Evolutionary conservation across 2,329 filamentous ascomycete genomes (phyloP).

Genomic region (Penicillium sp.): DNA sequence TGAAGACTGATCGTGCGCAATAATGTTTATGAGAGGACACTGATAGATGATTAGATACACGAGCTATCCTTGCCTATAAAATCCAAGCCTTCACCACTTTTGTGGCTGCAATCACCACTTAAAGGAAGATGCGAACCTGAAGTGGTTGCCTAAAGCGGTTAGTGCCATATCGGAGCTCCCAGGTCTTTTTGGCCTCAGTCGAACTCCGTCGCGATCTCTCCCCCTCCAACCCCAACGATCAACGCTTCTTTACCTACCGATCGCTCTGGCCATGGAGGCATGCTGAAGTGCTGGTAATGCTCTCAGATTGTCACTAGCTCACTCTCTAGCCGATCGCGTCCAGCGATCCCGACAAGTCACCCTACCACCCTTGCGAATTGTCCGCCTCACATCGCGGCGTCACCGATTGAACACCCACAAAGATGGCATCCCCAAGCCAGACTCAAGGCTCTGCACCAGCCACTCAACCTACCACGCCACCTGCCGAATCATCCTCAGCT

Average conservation of each 20-base stretch:
- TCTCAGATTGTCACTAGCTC: not conserved
- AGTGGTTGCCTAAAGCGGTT: conserved; percentile 22
- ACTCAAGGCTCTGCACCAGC: conserved; percentile 34
- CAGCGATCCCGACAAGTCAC: not conserved
- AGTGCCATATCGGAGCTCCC: conserved; percentile 24
- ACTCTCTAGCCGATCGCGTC: conserved; percentile 7
- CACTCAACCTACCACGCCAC: conserved; percentile 48
- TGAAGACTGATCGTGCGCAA: too few relatives aligned
- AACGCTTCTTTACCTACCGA: not conserved
- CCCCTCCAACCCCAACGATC: conserved; percentile 3
- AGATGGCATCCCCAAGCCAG: conserved; percentile 43
- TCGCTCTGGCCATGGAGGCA: not conserved
- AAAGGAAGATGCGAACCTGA: not conserved
- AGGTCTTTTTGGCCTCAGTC: conserved; percentile 25
- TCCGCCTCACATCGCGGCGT: not conserved
- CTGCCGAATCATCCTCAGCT: conserved; percentile 42
- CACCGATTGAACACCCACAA: not conserved
- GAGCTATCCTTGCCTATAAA: too few relatives aligned
- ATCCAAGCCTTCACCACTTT: too few relatives aligned
- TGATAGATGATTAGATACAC: too few relatives aligned
- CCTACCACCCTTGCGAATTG: conserved; percentile 4
- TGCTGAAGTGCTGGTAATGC: not conserved
- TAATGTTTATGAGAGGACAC: too few relatives aligned
- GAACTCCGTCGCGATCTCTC: conserved; percentile 8
- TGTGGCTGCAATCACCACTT: too few relatives aligned